Evolutionary conservation across 2,329 filamentous ascomycete species (phyloP).

Genomic region (Hypocreales sp.): DNA sequence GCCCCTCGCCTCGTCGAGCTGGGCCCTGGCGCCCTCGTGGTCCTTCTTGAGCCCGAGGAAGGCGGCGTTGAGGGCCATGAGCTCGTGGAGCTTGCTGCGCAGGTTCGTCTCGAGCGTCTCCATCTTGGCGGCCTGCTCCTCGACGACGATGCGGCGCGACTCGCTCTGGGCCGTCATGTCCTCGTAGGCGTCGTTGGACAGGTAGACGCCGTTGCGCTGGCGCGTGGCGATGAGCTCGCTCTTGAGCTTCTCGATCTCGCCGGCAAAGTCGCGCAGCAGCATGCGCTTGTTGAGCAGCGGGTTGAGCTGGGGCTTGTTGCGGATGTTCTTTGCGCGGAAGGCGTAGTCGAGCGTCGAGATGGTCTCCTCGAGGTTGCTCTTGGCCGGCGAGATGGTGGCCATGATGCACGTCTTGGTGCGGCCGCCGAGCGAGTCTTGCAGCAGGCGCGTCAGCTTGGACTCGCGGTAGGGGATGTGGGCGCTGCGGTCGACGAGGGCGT

Average conservation of each 20-base stretch:
- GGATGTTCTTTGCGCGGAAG: slow-evolving; percentile 95
- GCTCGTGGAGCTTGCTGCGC: slow-evolving; percentile 83
- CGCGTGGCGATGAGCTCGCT: slow-evolving; percentile 84
- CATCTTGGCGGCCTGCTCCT: slow-evolving; percentile 85
- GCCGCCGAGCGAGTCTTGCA: slow-evolving; percentile 93
- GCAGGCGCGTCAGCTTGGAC: slow-evolving; percentile 83
- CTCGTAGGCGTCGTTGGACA: slow-evolving; percentile 78
- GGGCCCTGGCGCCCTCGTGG: slow-evolving; percentile 58
- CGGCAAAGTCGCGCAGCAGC: slow-evolving; percentile 73
- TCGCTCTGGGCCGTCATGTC: slow-evolving; percentile 87
- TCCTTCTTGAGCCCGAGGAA: slow-evolving; percentile 86
- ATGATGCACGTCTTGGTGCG: slow-evolving; percentile 98
- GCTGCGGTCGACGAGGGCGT: slow-evolving; percentile 81
- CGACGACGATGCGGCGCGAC: slow-evolving; percentile 75
- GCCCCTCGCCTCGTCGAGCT: slow-evolving; percentile 65
- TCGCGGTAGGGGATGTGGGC: slow-evolving; percentile 84
- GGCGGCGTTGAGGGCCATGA: slow-evolving; percentile 71
- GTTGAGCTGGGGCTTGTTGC: slow-evolving; percentile 94
- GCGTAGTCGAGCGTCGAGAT: slow-evolving; percentile 97
- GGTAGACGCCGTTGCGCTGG: slow-evolving; percentile 87
- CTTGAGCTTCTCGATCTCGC: slow-evolving; percentile 88
- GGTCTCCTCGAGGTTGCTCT: slow-evolving; percentile 91
- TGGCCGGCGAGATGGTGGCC: slow-evolving; percentile 85
- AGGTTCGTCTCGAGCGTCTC: slow-evolving; percentile 84
- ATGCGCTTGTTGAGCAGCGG: slow-evolving; percentile 87